Base-by-base conservation (phyloP, 2,329 filamentous ascomycete genomes). In the Eutypella sp. region DNA sequence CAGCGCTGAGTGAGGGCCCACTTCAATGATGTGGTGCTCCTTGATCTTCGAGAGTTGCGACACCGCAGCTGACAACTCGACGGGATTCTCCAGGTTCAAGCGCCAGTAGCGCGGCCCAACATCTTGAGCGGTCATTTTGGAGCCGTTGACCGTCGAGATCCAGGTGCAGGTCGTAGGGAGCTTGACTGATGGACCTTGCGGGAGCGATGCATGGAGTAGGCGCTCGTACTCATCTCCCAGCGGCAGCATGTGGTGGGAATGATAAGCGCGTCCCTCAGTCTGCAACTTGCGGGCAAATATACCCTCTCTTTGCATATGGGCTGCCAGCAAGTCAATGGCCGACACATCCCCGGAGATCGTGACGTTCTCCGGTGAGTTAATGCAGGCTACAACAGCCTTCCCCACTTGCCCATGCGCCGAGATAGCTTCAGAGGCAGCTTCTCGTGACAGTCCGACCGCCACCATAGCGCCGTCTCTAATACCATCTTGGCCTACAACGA, bases 1-100 rank as follows among this genome's bases (percentile, higher is more conserved):
- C 4, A 49, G 25, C 3, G 44, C 41, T 11, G 20, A 38, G 22
- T 49, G 47, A 8, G 47, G 47, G 2, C 47, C 47, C 5, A 34
- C 3, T 34, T 34, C 31, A 9, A 34, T 34, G 15, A 34, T 15
- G 18, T 34, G 10, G 15, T 16, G 18, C 18, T 16, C 18, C 31
- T 34, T 34, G 5, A 9, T 34, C 7, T 34, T 16, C 31, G 15
- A 34, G n/a, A 34, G 31, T 16, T 16, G 31, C 18, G 31, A 34
- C 31, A 34, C 15, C 10, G 31, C 31, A 34, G 15, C 31, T 8
- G 31, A 34, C n/a, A 34, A 34, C 31, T 34, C 31, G 15, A 34
- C 31, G 31, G 31, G 31, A 9, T 34, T 34, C 18, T 34, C 31
- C 15, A 34, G 31, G 18, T 34, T 34, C 31, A 34, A n/a, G 31